These are phyloP conservation scores for Delitschia confertaspora DNA, from an alignment of 495 filamentous ascomycete species.

Conservation along the genomic window DNA sequence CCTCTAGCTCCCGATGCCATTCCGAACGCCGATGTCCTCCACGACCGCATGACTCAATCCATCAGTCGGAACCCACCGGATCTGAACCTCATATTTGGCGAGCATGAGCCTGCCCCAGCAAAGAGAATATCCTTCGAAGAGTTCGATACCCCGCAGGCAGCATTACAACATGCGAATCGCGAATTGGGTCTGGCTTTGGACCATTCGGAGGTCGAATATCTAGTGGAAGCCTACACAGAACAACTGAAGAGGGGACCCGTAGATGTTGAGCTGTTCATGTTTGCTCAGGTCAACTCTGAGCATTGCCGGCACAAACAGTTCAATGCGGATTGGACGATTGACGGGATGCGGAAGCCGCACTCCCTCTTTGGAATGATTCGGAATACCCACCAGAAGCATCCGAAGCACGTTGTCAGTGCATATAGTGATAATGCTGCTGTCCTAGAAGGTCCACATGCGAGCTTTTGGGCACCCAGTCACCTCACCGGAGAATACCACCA, in stretches of 20 bases:
- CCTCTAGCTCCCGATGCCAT: conserved; percentile 42
- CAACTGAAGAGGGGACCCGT: conserved; percentile 63
- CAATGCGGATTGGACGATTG: conserved; percentile 96
- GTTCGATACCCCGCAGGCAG: conserved; percentile 52
- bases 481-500: conserved; percentile 79
- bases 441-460: conserved; percentile 62
- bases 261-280: conserved; percentile 98
- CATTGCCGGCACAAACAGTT: conserved; percentile 77
- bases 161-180: conserved; percentile 74
- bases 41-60: conserved; percentile 90
- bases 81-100: conserved; percentile 67
- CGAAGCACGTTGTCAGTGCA: conserved; percentile 75
- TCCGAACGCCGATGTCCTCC: conserved; percentile 59
- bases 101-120: conserved; percentile 59
- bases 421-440: conserved; percentile 98
- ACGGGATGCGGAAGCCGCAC: conserved; percentile 66
- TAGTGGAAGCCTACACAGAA: conserved; percentile 71
- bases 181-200: conserved; percentile 78
- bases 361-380: conserved; percentile 92
- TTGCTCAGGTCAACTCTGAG: conserved; percentile 89
- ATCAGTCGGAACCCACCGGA: conserved; percentile 57
- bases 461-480: conserved; percentile 77
- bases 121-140: conserved; percentile 63
- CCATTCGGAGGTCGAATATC: conserved; percentile 82
- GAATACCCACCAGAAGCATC: conserved; percentile 76